These are phyloP conservation scores for Sideroxylon spinosum DNA, from an alignment of 179 eudicot genomes.

Conservation along the genomic window DNA sequence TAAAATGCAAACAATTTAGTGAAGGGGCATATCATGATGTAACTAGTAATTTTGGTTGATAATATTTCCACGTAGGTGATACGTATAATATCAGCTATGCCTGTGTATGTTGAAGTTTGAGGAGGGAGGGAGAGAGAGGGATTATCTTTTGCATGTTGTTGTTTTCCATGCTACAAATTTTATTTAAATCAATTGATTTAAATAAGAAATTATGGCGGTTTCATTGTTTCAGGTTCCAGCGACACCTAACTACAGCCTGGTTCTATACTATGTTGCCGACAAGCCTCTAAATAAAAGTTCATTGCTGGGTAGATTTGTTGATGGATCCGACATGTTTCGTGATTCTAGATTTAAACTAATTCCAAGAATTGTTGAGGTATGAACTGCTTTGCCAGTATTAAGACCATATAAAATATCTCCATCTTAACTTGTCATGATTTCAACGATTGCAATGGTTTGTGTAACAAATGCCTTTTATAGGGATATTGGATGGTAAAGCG, in stretches of 20 bases:
- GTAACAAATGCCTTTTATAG: constrained; percentile 32
- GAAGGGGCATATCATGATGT: not conserved
- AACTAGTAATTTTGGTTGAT: not conserved
- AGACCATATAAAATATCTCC: not conserved
- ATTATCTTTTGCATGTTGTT: no score
- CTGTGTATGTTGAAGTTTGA: not conserved
- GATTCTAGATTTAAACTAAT: constrained; percentile 91
- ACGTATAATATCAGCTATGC: no score
- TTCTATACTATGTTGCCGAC: constrained; percentile 89
- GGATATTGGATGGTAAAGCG: constrained; percentile 99
- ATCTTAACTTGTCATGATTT: not conserved
- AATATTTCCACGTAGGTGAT: not conserved
- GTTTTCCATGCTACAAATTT: not conserved
- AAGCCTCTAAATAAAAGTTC: constrained; percentile 69
- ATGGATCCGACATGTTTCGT: constrained; percentile 81
- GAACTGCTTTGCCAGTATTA: constrained; percentile 3
- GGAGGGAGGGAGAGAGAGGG: not conserved
- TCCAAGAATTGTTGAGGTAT: constrained; percentile 93
- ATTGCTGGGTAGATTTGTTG: constrained; percentile 67
- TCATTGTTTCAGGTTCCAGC: constrained; percentile 68
- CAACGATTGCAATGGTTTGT: not conserved
- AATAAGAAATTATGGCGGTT: constrained; percentile 12
- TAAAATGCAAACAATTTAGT: not conserved
- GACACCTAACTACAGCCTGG: constrained; percentile 88
- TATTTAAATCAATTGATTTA: not conserved